A percentile compares a stretch with the other conserved stretches of the same genome.
phyloP scores from a whole-genome alignment of 345 rosid genomes.

The Acer saccharum region DNA sequence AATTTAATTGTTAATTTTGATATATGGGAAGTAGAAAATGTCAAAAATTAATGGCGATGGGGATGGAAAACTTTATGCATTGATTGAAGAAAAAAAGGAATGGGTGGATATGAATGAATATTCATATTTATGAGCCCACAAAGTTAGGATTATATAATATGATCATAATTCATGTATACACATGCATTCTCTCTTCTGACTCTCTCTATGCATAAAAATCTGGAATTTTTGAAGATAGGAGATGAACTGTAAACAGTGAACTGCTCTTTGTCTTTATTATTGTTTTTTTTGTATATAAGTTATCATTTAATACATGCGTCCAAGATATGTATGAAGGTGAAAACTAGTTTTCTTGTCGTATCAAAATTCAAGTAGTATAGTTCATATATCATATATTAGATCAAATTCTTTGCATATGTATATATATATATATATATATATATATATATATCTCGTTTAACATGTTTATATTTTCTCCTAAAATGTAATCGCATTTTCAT shows the following conservation, averaged over 20 bases:
- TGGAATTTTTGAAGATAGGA: background rate
- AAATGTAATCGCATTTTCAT: too few species aligned
- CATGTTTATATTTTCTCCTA: too few species aligned
- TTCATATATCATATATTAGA: background rate
- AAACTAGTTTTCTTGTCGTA: constrained; percentile 2
- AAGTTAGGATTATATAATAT: constrained; percentile 6
- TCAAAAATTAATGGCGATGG: background rate
- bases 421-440: background rate
- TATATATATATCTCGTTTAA: too few species aligned
- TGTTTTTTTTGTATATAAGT: too few species aligned
- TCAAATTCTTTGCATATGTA: background rate
- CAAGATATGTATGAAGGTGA: background rate
- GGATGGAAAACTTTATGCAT: constrained; percentile 13
- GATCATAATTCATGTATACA: too few species aligned
- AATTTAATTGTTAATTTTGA: background rate
- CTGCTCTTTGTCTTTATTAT: background rate
- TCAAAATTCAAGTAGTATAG: background rate
- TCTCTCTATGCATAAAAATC: background rate
- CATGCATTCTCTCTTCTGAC: background rate
- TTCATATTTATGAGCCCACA: constrained; percentile 8
- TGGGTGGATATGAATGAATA: background rate
- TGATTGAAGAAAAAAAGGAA: background rate
- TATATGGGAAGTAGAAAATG: background rate
- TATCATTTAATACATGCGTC: background rate
- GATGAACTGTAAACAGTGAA: background rate